Evolutionary conservation across 805 yeast species (phyloP).

Genomic region (Metschnikowia baotianmanensis): DNA sequence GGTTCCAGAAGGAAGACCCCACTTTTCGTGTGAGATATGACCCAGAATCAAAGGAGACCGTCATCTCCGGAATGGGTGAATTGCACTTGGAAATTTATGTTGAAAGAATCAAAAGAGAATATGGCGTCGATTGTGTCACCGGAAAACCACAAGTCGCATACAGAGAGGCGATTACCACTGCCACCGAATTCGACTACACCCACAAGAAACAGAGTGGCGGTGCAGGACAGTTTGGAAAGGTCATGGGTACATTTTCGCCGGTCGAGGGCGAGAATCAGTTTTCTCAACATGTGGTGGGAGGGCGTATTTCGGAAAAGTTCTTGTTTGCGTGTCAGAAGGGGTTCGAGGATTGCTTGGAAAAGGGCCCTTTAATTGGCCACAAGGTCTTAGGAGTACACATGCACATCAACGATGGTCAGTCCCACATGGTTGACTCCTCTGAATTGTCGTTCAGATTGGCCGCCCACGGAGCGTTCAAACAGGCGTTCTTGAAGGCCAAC

Average conservation of each 20-base stretch:
- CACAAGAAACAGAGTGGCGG: conserved; percentile 99
- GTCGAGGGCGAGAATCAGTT: conserved; percentile 69
- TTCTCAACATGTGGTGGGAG: conserved; percentile 90
- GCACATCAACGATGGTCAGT: conserved; percentile 95
- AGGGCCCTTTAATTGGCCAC: conserved; percentile 96
- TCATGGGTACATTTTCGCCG: conserved; percentile 76
- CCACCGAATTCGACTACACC: conserved; percentile 83
- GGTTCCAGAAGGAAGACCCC: conserved; percentile 99
- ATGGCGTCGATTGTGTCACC: conserved; percentile 89
- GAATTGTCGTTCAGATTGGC: conserved; percentile 95
- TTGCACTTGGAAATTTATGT: conserved; percentile 95
- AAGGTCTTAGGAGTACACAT: conserved; percentile 88
- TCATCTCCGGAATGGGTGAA: conserved; percentile 98
- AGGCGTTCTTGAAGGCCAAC: conserved; percentile 78
- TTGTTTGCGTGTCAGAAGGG: conserved; percentile 93
- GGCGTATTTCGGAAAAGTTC: conserved; percentile 94
- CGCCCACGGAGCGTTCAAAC: conserved; percentile 85
- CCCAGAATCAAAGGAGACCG: conserved; percentile 87
- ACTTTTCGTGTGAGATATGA: conserved; percentile 93
- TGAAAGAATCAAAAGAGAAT: conserved; percentile 97
- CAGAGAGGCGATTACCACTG: conserved; percentile 81
- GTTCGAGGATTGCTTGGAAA: conserved; percentile 89
- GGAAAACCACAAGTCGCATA: conserved; percentile 98
- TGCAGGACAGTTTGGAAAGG: conserved; percentile 98
- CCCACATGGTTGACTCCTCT: conserved; percentile 95